phyloP scores from a whole-genome alignment of 129 eudicot species.

The Chrysanthemum makinoi region DNA sequence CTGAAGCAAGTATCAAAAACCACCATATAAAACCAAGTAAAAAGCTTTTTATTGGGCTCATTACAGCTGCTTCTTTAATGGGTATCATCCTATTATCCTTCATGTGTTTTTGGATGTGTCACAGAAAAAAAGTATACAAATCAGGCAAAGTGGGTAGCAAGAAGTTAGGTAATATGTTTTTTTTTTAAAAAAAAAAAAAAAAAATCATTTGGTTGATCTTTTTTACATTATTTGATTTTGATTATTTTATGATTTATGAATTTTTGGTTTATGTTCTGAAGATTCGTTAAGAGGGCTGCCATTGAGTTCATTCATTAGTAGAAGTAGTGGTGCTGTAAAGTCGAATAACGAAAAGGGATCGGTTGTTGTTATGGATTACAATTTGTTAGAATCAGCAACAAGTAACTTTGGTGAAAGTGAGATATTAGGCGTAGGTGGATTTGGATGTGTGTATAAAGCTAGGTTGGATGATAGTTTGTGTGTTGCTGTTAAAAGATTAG shows the following conservation, averaged over 20 bases:
- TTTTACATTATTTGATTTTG: background rate
- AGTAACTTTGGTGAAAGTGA: conserved; percentile 52
- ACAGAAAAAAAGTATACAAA: conserved; percentile 37
- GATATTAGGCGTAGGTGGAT: conserved; percentile 68
- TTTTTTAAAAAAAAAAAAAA: too few relatives aligned
- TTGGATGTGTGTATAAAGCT: conserved; percentile 74
- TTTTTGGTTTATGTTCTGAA: conserved; percentile 24
- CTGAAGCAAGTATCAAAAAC: conserved; percentile 20
- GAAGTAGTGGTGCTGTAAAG: conserved; percentile 28
- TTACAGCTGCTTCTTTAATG: conserved; percentile 41
- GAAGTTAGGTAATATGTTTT: conserved; percentile 37
- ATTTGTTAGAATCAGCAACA: conserved; percentile 52
- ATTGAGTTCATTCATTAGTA: conserved; percentile 33
- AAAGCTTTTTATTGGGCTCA: conserved; percentile 46
- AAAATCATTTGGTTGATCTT: conserved; percentile 14
- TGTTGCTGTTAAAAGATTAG: conserved; percentile 67
- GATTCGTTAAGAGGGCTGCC: conserved; percentile 35
- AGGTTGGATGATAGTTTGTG: conserved; percentile 35
- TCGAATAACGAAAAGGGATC: conserved; percentile 35
- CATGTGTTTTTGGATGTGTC: conserved; percentile 46
- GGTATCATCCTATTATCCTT: conserved; percentile 36
- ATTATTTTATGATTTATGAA: background rate
- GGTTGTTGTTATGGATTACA: conserved; percentile 50
- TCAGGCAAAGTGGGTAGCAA: conserved; percentile 21
- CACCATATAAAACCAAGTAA: conserved; percentile 31